Base-by-base conservation (phyloP, 2,329 filamentous ascomycete genomes). In the Colletotrichum gloeosporioides region DNA sequence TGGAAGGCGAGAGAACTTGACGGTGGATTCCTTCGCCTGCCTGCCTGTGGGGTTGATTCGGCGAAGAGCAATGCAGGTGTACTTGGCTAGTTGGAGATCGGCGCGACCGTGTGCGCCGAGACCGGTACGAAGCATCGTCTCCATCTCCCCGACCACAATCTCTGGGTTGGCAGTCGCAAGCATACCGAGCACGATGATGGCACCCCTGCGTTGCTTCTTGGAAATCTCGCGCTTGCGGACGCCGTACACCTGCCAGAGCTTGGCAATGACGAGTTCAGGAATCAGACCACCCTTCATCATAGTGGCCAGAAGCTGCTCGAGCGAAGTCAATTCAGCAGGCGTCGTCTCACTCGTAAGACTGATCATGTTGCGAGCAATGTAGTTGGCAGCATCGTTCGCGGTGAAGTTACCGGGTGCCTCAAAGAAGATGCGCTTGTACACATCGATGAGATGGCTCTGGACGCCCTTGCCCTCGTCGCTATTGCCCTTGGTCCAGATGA, bases 401-500 rank as follows among this genome's bases (percentile, higher is more conserved):
- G 91, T 95, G 86, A 98, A 98, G 6, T 93, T 93, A 76, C 96
- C 95, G 0, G 97, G 97, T 0, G 98, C 96, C 82, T 98, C 95
- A 81, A 99, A 99, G 86, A 99, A 99, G 1, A 99, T 91, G 25
- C 95, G 93, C 82, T 95, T 97, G 88, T 99, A 99, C 84, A 95
- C 98, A 80, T 99, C 97, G 79, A 99, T 98, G 34, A 99, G 90
- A 85, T 99, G 97, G 3, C 95, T 95, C 83, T 99, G 98, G 3
- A 99, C 96, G 72, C 97, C 97, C 86, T 99, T 99, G 81, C 98
- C 97, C 88, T 99, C 98, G 81, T 99, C 97, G 81, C 96, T 99
- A 86, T 99, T 99, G 80, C 97, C 96, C 86, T 99, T 99, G 78
- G 97, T 99, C 97, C 97, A 99, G 84, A 99, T 99, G 25, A 99